Evolutionary conservation across 441 rosid genomes (phyloP).

Genomic region (Erodium chrysanthum): DNA sequence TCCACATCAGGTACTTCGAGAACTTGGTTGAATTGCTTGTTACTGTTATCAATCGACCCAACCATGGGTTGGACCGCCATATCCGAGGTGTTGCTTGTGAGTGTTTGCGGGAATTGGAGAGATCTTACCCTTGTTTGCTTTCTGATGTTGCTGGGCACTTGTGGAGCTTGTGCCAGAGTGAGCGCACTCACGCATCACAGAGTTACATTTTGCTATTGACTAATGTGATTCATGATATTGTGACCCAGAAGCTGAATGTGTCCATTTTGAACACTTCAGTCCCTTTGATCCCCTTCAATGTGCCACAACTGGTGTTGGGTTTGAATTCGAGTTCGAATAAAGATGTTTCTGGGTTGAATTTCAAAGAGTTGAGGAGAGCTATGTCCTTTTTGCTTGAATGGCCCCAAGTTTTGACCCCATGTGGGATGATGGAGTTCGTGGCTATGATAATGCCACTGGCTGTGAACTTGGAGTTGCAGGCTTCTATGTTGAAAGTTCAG

Average conservation of each 20-base stretch:
- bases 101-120: slow-evolving; percentile 78
- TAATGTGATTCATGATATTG: slow-evolving; percentile 44
- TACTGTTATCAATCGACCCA: slow-evolving; percentile 68
- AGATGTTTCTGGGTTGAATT: slow-evolving; percentile 37
- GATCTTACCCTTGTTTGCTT: slow-evolving; percentile 58
- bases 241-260: slow-evolving; percentile 39
- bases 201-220: slow-evolving; percentile 62
- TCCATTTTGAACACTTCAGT: slow-evolving; percentile 57
- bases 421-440: slow-evolving; percentile 75
- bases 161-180: slow-evolving; percentile 83
- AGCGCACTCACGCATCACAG: slow-evolving; percentile 82
- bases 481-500: slow-evolving; percentile 86
- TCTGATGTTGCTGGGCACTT: slow-evolving; percentile 62
- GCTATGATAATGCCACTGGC: slow-evolving; percentile 71
- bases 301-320: slow-evolving; percentile 37
- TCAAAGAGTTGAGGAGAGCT: slow-evolving; percentile 74
- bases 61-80: slow-evolving; percentile 73
- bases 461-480: slow-evolving; percentile 61
- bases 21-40: slow-evolving; percentile 53
- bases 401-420: slow-evolving; percentile 62
- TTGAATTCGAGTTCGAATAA: slow-evolving; percentile 19
- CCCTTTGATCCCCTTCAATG: slow-evolving; percentile 73
- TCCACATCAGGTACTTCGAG: slow-evolving; percentile 35
- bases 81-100: slow-evolving; percentile 72
- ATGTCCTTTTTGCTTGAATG: slow-evolving; percentile 78